These are phyloP conservation scores for Mucor circinelloides DNA, from an alignment of 371 early-diverging fungal genomes.

Conservation along the genomic window DNA sequence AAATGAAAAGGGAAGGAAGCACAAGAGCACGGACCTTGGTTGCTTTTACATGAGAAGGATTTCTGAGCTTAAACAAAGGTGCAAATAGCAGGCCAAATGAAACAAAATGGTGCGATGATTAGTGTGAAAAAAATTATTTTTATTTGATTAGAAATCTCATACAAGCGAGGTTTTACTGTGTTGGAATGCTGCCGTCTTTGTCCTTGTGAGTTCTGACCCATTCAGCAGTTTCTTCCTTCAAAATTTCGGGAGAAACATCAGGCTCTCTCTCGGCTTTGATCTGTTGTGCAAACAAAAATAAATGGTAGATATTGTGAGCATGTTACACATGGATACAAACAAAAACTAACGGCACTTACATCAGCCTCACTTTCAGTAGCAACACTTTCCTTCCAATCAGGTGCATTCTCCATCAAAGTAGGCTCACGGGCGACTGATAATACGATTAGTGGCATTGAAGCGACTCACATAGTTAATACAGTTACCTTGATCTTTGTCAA, in stretches of 20 bases:
- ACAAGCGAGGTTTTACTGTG: background rate
- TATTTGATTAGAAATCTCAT: background rate
- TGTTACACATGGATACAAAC: background rate
- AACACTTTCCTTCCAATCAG: conserved; percentile 11
- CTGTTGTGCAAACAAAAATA: background rate
- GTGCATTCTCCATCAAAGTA: conserved; percentile 17
- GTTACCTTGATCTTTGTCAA: conserved; percentile 9
- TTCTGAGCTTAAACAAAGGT: background rate
- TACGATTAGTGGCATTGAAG: background rate
- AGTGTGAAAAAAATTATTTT: background rate
- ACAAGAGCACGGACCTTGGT: conserved; percentile 15
- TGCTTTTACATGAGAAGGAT: background rate
- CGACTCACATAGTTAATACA: background rate
- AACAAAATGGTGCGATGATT: background rate
- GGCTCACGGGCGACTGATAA: conserved; percentile 6
- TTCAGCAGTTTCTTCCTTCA: conserved; percentile 18
- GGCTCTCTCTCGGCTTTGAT: conserved; percentile 22
- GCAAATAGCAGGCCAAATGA: background rate
- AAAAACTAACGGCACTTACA: conserved; percentile 1
- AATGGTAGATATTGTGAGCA: background rate
- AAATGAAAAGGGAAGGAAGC: conserved; percentile 23
- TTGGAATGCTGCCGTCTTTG: background rate
- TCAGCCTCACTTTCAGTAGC: conserved; percentile 28
- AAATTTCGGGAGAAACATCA: conserved; percentile 4
- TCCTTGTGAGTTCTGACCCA: conserved; percentile 14